Evolutionary conservation across 78 protist species (phyloP).

Genomic region (Paratrimastix pyriformis): DNA sequence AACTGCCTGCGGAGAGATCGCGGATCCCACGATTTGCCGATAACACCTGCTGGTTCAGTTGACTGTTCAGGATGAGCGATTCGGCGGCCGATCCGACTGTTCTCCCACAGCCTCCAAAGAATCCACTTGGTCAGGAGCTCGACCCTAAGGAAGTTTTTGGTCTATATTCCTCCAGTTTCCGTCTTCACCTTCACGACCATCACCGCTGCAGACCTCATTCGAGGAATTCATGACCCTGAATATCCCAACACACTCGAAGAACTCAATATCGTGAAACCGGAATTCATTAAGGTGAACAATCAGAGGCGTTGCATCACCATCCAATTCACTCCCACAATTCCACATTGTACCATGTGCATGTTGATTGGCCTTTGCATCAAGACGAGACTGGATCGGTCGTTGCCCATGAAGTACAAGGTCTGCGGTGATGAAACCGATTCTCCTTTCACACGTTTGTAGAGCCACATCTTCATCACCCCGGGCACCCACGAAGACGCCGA

Average conservation of each 20-base stretch:
- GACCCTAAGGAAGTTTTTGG: too few relatives aligned
- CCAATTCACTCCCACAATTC: slow-evolving; percentile 24
- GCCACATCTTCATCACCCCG: background rate
- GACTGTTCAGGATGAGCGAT: too few relatives aligned
- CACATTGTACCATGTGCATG: slow-evolving; percentile 33
- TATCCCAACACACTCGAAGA: slow-evolving; percentile 20
- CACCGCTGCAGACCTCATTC: background rate
- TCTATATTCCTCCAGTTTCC: too few relatives aligned
- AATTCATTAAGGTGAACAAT: background rate
- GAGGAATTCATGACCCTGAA: slow-evolving; percentile 32
- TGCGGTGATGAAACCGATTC: background rate
- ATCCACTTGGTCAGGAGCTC: too few relatives aligned
- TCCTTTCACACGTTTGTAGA: background rate
- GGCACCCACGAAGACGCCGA: background rate
- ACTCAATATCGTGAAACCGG: slow-evolving; percentile 6
- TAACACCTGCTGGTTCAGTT: too few relatives aligned
- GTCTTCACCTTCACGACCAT: too few relatives aligned
- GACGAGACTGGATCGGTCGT: background rate
- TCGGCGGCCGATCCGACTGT: too few relatives aligned
- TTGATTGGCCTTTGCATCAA: slow-evolving; percentile 18
- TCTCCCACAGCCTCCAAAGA: too few relatives aligned
- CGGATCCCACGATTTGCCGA: too few relatives aligned
- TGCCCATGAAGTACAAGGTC: slow-evolving; percentile 1
- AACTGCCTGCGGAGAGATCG: too few relatives aligned
- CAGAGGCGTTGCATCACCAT: background rate